phyloP scores from a whole-genome alignment of 1,139 yeast genomes.

The Saccharomyces hybrid region DNA sequence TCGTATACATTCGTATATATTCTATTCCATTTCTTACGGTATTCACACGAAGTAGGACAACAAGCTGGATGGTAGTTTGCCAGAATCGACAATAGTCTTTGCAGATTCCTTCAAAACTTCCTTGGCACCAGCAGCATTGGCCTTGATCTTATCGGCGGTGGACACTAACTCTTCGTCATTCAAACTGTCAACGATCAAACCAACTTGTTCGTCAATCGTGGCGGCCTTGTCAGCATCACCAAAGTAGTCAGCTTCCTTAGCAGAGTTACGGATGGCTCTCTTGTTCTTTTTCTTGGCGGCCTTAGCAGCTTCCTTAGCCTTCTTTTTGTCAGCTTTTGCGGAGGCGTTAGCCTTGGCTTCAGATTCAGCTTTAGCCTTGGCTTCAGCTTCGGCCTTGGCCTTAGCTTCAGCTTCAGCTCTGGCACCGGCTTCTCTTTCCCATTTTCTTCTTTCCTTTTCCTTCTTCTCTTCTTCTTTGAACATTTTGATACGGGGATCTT shows the following conservation, averaged over 20 bases:
- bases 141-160: slow-evolving; percentile 53
- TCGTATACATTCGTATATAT: background rate
- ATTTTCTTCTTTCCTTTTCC: slow-evolving; percentile 89
- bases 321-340: slow-evolving; percentile 65
- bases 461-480: slow-evolving; percentile 93
- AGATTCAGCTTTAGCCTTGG: slow-evolving; percentile 68
- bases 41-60: slow-evolving; percentile 34
- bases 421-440: slow-evolving; percentile 97
- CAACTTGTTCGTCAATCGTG: slow-evolving; percentile 71
- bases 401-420: slow-evolving; percentile 91
- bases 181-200: slow-evolving; percentile 65
- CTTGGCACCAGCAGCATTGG: slow-evolving; percentile 40
- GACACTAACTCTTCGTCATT: slow-evolving; percentile 68
- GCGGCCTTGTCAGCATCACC: slow-evolving; percentile 64
- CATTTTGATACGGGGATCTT: slow-evolving; percentile 89
- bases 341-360: slow-evolving; percentile 52
- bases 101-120: slow-evolving; percentile 45
- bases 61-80: slow-evolving; percentile 37
- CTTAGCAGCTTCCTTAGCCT: slow-evolving; percentile 95
- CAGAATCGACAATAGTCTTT: slow-evolving; percentile 36
- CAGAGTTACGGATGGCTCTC: slow-evolving; percentile 79
- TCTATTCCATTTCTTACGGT: background rate
- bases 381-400: slow-evolving; percentile 82
- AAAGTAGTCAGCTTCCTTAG: slow-evolving; percentile 79
- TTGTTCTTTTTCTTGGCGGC: slow-evolving; percentile 96